Evolutionary conservation across 345 rosid genomes (phyloP), one percentile per base, ranked within the genome.

Genomic region (Pugionium cornutum): DNA sequence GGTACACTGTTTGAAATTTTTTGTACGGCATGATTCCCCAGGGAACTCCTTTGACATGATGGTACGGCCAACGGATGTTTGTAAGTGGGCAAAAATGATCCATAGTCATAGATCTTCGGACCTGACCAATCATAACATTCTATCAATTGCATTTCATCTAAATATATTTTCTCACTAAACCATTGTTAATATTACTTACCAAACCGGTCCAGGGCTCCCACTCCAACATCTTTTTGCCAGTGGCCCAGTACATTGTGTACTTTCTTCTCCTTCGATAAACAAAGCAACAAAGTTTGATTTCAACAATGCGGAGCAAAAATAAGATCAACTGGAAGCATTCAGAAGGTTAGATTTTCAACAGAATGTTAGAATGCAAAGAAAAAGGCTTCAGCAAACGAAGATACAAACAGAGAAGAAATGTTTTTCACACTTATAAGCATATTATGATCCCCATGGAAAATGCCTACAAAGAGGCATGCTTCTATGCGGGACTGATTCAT

Each of bases 61-160:
- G 66, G 62, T 67, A 33, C 46, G 7, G 72, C 58, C 34, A 77
- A 65, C 1, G 69, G 63, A 34, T 78, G 71, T 52, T 76, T 81
- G 64, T 80, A 60, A 44, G 77, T 40, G 53, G 82, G 84, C 77
- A 91, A 77, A 80, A 91, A 91, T 26, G 96, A 81, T 68, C 98
- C 96, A 76, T 85, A 86, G 9, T 76, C 80, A 66, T 80, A 82
- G 75, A 65, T 77, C 59, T 44, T 78, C 33, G 87, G 66, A 76
- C 96, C 96, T 91, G 80, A 25, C 59, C 73, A 63, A 78, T 53
- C 53, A 76, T 73, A 59, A 43, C 58, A 67, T 25, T 62, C 40
- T 45, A 46, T 33, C 26, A 51, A 56, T 53, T 37, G 68, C 62
- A 18, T 43, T 49, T 45, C 53, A 46, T 53, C 60, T 9, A 27